phyloP scores from a whole-genome alignment of 1,284 basidiomycete species.

The Phylloboletellus chloephorus region DNA sequence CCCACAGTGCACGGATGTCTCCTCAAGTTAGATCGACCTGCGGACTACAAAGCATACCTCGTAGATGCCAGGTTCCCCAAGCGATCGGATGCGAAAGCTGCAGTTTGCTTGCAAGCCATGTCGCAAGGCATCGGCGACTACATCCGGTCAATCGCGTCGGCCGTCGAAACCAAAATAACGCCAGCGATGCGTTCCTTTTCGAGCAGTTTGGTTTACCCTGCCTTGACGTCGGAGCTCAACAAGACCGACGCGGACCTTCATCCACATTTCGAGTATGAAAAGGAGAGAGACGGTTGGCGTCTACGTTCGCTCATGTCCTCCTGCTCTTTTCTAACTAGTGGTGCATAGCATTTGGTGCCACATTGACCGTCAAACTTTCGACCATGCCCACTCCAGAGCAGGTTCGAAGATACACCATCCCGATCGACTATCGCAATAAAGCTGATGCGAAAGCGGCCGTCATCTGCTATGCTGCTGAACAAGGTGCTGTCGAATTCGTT shows the following conservation, averaged over 20 bases:
- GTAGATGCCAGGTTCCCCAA: slow-evolving; percentile 55
- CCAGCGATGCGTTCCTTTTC: slow-evolving; percentile 38
- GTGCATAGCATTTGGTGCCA: slow-evolving; percentile 49
- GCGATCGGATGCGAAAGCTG: slow-evolving; percentile 56
- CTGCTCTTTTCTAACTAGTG: neutral
- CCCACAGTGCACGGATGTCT: slow-evolving; percentile 54
- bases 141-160: slow-evolving; percentile 41
- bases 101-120: slow-evolving; percentile 57
- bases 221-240: slow-evolving; percentile 40
- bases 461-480: slow-evolving; percentile 43
- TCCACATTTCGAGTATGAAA: slow-evolving; percentile 37
- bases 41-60: slow-evolving; percentile 48
- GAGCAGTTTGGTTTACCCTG: slow-evolving; percentile 40
- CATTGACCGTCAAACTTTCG: slow-evolving; percentile 41
- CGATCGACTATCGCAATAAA: slow-evolving; percentile 48
- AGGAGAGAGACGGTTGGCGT: slow-evolving; percentile 44
- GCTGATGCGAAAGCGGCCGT: slow-evolving; percentile 57
- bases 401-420: slow-evolving; percentile 40
- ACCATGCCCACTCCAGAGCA: slow-evolving; percentile 29
- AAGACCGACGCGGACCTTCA: slow-evolving; percentile 38
- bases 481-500: slow-evolving; percentile 53
- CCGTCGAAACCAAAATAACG: slow-evolving; percentile 42
- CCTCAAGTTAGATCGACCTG: slow-evolving; percentile 49
- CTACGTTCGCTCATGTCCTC: neutral
- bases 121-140: slow-evolving; percentile 54